Evolutionary conservation across 176 grass and related monocot species (phyloP), one percentile per base, ranked within the genome.

Genomic region (Rhynchospora pubera): DNA sequence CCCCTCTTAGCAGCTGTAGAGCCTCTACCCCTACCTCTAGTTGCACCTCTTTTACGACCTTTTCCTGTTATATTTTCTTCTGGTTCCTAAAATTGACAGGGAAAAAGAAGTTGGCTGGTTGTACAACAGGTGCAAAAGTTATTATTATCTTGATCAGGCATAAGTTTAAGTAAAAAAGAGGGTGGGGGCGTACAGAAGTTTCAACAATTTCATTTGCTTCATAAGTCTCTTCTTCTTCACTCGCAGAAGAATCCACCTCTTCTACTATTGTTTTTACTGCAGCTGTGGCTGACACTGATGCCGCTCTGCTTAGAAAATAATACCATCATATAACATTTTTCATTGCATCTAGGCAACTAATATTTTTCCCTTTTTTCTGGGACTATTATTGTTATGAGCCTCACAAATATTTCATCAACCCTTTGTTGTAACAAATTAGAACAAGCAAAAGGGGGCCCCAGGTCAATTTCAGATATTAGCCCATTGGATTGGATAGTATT

Each of bases 211-310:
- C 91, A 52, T 92, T 73, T 2, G 82, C 83, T 34, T 90, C 86
- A 3, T 89, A 67, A 47, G 22, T 82, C 48, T 91, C 90, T 55
- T 80, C 87, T 89, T 92, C 92, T 59, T 98, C 95, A 43, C 87
- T 86, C 26, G 88, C 71, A 55, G 82, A 87, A 43, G 79, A 85
- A 43, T 87, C 77, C 66, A 90, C 85, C 65, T 89, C 76, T 15
- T 84, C 65, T 22, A 66, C 53, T 48, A 53, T 78, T 57, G 15
- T 80, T 80, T 42, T 80, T 42, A 60, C 78, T 24, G 78, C 57
- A 14, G 28, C 58, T 44, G 78, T 80, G 18, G 78, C 28, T 44
- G 79, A 82, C 7, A 65, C 58, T 64, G 79, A 64, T 82, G 79
- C 79, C 48, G 58, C 26, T 52, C 79, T 82, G 62, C 61, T 64